Base-by-base conservation (phyloP, 768 basidiomycete genomes). In the Naganishia randhawae region DNA sequence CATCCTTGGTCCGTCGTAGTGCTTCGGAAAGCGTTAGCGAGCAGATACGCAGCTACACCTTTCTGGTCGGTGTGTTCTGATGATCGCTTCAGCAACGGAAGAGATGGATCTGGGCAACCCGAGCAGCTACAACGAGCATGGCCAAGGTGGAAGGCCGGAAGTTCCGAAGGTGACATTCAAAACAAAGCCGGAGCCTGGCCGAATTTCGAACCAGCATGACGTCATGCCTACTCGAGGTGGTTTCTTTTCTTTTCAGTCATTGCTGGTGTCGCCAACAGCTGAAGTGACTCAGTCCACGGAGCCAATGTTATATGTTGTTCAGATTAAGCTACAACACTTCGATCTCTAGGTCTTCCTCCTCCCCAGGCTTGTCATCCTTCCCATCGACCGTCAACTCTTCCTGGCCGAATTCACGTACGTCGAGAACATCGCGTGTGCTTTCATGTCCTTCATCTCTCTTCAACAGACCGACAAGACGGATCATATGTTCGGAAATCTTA, bases 401-500 rank as follows among this genome's bases (percentile, higher is more conserved):
- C 71, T 88, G 85, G 65, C 91, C 88, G 73, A 80, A 84, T 75
- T 84, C 82, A 72, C 90, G 89, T 70, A 88, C 88, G 53, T 87
- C 86, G 63, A 89, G 85, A 16, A 77, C 75, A 27, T 83, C 82
- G 1, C 66, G 70, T 76, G 73, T 75, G 2, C 79, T 78, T 10
- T 80, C 80, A 7, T 67, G 63, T 0, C 79, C 76, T 68, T 81
- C 80, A 61, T 81, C 80, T 25, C 80, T 71, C 69, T 81, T 78
- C 4, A 99, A 77, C n/a, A 97, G 81, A 70, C 85, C 88, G 3
- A 97, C 96, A 9, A 98, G 82, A 17, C 92, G 86, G 74, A 92
- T 91, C 45, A 96, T 89, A 50, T 89, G 88, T 76, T 92, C 91
- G 2, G 87, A 86, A 53, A 95, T 86, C 91, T 95, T 73, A 41